These are phyloP conservation scores for Magnolia sinica DNA, from an alignment of 164 flowering plant genomes.

Conservation along the genomic window DNA sequence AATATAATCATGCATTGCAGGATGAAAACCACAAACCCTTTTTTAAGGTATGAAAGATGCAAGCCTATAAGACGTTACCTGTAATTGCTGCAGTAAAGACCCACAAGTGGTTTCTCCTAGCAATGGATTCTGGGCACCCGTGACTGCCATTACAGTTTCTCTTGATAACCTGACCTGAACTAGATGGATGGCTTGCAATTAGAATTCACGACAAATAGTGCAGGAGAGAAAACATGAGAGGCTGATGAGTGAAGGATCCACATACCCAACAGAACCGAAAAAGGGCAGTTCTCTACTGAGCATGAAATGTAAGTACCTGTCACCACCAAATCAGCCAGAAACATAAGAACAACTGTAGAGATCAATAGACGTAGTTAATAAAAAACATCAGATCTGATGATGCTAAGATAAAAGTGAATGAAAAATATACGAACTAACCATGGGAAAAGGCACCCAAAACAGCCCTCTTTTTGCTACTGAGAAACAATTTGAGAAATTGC, in stretches of 20 bases:
- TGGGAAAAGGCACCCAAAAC: not conserved
- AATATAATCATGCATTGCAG: not conserved
- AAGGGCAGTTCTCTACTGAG: not conserved
- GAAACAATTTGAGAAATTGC: not conserved
- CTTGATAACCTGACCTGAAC: too few relatives aligned
- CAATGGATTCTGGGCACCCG: constrained; percentile 56
- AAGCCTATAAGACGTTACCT: constrained; percentile 32
- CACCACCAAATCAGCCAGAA: not conserved
- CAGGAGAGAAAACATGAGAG: not conserved
- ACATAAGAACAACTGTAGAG: not conserved
- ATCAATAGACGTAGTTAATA: not conserved
- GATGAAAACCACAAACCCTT: not conserved
- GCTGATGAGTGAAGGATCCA: not conserved
- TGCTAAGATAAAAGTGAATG: not conserved
- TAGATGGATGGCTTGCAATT: not conserved
- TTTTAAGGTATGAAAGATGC: too few relatives aligned
- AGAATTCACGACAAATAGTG: not conserved
- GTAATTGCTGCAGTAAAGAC: constrained; percentile 77
- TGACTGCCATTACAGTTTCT: constrained; percentile 55
- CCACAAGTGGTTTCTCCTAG: constrained; percentile 80
- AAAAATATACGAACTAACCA: not conserved
- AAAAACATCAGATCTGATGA: not conserved
- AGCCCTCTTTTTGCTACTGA: not conserved
- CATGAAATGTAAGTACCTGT: not conserved
- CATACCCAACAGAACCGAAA: not conserved